Base-by-base conservation (phyloP, 176 grass and related monocot species). In the Alopecurus myosuroides region DNA sequence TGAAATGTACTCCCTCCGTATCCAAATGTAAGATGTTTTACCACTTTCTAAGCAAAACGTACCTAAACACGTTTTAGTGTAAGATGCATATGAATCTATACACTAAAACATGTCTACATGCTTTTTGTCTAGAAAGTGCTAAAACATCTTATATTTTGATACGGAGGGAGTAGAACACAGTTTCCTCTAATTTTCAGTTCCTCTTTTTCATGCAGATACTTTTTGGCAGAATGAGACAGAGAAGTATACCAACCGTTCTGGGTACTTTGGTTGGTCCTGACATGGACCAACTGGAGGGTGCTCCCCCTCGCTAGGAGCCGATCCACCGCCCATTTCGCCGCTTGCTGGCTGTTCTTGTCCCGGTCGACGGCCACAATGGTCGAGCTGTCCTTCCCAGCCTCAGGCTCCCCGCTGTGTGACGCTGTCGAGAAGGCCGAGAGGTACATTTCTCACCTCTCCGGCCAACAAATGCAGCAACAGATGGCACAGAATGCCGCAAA, bases 301-400 rank as follows among this genome's bases (percentile, higher is more conserved):
- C 78, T 77, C n/a, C 72, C 85, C 79, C 91, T 94, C 25, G 63
- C 19, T n/a, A 92, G 70, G 67, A 97, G 89, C 65, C 72, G 42
- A 70, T 94, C 94, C 65, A 94, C 94, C 10, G 92, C 86, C 94
- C 94, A 97, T 88, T 85, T 97, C 5, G 87, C 88, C 3, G 94
- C 94, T 11, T 94, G 90, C 63, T 87, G 92, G 85, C 92, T 97
- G 85, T 94, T 94, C 83, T 97, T 97, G 73, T 97, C 92, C 77
- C 79, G 64, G 44, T 97, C 94, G 1, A 97, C 86, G 4, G 90
- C 94, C 52, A 94, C 90, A 1, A 92, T 80, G 35, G 74, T 94
- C 25, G 76, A 51, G 42, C 66, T 77, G 9, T 81, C 82, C 68
- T 81, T 77, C 5, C 80, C 37, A 7, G 18, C 11, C 40, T 91